These are phyloP conservation scores for Irpex sp. DNA, from an alignment of 1,284 basidiomycete genomes.

Conservation along the genomic window DNA sequence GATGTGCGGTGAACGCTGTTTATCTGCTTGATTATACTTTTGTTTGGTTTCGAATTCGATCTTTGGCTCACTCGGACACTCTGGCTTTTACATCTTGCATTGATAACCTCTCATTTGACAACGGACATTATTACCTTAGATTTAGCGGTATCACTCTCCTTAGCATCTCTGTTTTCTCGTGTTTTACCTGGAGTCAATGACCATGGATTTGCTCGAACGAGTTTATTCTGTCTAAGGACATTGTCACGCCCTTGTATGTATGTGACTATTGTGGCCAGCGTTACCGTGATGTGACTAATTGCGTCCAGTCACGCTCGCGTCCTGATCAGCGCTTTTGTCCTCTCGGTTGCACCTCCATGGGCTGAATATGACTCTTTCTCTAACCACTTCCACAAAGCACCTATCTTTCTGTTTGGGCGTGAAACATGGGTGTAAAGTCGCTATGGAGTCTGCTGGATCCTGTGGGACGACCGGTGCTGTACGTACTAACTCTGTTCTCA, in stretches of 20 bases:
- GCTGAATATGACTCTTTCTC: neutral
- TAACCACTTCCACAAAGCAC: neutral
- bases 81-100: neutral
- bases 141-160: neutral
- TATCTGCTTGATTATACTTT: neutral
- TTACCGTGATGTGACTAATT: neutral
- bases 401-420: neutral
- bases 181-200: neutral
- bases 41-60: neutral
- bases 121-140: slow-evolving; percentile 1
- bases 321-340: neutral
- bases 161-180: neutral
- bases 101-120: neutral
- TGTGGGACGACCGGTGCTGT: slow-evolving; percentile 88
- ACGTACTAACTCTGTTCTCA: slow-evolving; percentile 24
- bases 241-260: no score
- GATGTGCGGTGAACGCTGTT: slow-evolving; percentile 5
- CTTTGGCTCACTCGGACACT: neutral
- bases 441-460: slow-evolving; percentile 91
- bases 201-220: neutral
- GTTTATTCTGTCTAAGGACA: no score
- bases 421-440: slow-evolving; percentile 88
- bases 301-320: neutral
- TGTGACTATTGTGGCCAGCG: neutral
- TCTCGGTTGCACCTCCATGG: neutral